Percentiles rank a stretch among this genome's conserved stretches.
Evolutionary conservation across 129 eudicot genomes (phyloP).

Genomic region (Artemisia annua): DNA sequence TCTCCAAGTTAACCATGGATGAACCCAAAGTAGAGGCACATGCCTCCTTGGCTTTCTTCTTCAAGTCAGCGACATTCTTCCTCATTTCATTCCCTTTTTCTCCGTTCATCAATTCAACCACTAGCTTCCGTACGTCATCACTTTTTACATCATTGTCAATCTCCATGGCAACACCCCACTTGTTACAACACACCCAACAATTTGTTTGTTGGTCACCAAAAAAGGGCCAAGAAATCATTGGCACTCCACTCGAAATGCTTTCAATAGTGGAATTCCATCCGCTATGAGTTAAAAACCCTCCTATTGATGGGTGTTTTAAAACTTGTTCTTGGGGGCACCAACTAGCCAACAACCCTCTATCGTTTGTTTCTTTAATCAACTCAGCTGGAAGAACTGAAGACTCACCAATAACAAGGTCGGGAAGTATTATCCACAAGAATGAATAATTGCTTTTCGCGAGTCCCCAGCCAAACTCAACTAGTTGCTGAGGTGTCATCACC

Average conservation of each 20-base stretch:
- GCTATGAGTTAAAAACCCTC: constrained; percentile 56
- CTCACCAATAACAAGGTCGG: constrained; percentile 50
- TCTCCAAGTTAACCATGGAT: constrained; percentile 40
- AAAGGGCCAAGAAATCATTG: constrained; percentile 65
- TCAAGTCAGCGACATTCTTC: constrained; percentile 45
- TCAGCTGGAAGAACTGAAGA: constrained; percentile 38
- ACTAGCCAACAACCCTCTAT: constrained; percentile 41
- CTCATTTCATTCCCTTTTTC: constrained; percentile 46
- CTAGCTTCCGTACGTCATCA: constrained; percentile 42
- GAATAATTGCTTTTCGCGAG: constrained; percentile 50
- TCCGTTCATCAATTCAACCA: constrained; percentile 48
- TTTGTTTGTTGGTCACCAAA: constrained; percentile 66
- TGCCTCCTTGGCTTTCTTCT: constrained; percentile 48
- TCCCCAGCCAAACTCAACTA: constrained; percentile 63
- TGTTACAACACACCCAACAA: constrained; percentile 49
- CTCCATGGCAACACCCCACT: constrained; percentile 58
- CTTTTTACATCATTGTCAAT: constrained; percentile 52
- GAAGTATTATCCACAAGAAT: constrained; percentile 59
- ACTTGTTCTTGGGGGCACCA: constrained; percentile 70
- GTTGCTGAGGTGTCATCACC: constrained; percentile 42
- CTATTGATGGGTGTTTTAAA: constrained; percentile 45
- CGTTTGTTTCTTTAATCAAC: constrained; percentile 31
- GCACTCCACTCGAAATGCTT: constrained; percentile 49
- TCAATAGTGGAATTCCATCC: constrained; percentile 66
- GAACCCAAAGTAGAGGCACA: constrained; percentile 32